These are phyloP conservation scores for Pugionium dolabratum DNA, from an alignment of 345 rosid species.

Conservation along the genomic window DNA sequence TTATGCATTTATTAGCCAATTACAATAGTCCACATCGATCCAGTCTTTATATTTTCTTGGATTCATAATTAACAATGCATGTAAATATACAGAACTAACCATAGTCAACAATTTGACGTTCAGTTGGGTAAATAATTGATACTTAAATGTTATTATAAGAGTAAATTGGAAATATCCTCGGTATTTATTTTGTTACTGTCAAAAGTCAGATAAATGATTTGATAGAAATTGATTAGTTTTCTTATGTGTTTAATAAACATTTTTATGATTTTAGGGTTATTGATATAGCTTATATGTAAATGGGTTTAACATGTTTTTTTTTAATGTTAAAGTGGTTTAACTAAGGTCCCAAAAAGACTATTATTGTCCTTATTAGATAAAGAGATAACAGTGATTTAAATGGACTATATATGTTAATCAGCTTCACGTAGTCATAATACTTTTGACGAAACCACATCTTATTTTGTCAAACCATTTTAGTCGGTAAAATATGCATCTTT, in stretches of 20 bases:
- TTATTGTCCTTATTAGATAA: constrained; percentile 7
- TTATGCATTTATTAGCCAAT: constrained; percentile 24
- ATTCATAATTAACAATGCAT: background rate
- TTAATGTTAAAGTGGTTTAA: too few species aligned
- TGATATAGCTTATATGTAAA: background rate
- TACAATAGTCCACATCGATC: background rate
- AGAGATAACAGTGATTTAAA: background rate
- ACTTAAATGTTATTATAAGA: background rate
- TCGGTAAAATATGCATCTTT: background rate
- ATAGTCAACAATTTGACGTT: background rate
- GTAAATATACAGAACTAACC: constrained; percentile 13
- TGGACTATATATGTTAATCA: background rate
- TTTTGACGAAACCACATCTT: background rate
- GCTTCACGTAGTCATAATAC: background rate
- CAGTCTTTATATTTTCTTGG: background rate
- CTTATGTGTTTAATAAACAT: background rate
- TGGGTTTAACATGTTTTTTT: too few species aligned
- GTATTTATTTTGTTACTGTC: too few species aligned
- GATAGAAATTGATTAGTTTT: background rate
- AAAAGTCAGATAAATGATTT: constrained; percentile 1
- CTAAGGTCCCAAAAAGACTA: background rate
- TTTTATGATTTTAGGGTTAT: background rate
- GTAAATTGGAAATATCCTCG: background rate
- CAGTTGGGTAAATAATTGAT: constrained; percentile 2
- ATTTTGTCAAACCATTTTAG: background rate